Evolutionary conservation across 2,329 filamentous ascomycete genomes (phyloP).

Genomic region (Diplocarpon mali): DNA sequence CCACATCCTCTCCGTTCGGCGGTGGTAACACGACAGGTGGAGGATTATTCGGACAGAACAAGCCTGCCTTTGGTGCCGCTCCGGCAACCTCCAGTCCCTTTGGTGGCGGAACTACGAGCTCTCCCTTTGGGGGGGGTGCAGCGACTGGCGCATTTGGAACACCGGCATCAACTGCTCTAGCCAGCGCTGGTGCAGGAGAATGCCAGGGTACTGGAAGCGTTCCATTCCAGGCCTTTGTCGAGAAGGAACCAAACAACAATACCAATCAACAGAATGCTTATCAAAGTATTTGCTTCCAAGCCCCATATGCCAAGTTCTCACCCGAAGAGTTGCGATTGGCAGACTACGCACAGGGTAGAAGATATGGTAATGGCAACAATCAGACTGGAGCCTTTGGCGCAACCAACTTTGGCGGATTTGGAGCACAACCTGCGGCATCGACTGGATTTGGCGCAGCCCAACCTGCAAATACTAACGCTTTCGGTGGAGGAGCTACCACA

Average conservation of each 20-base stretch:
- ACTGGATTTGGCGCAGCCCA: conserved; percentile 33
- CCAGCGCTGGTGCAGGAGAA: conserved; percentile 37
- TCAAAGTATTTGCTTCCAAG: conserved; percentile 70
- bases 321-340: conserved; percentile 73
- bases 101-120: conserved; percentile 25
- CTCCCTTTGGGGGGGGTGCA: conserved; percentile 21
- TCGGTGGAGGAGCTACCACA: conserved; percentile 4
- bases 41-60: conserved; percentile 23
- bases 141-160: conserved; percentile 33
- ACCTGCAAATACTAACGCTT: conserved; percentile 17
- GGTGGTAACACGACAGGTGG: conserved; percentile 18
- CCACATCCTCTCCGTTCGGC: conserved; percentile 20
- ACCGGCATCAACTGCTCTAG: conserved; percentile 34
- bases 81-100: conserved; percentile 17
- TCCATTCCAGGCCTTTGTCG: conserved; percentile 57
- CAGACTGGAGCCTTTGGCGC: conserved; percentile 67
- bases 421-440: conserved; percentile 2
- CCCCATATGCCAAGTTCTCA: conserved; percentile 79
- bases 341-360: conserved; percentile 81
- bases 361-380: conserved; percentile 71
- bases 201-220: conserved; percentile 58
- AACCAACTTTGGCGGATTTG: conserved; percentile 31
- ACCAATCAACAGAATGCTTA: conserved; percentile 51
- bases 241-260: conserved; percentile 57
- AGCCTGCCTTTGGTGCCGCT: conserved; percentile 26